phyloP scores from a whole-genome alignment of 1,139 yeast species.

The Geotrichum cucujoidarum region DNA sequence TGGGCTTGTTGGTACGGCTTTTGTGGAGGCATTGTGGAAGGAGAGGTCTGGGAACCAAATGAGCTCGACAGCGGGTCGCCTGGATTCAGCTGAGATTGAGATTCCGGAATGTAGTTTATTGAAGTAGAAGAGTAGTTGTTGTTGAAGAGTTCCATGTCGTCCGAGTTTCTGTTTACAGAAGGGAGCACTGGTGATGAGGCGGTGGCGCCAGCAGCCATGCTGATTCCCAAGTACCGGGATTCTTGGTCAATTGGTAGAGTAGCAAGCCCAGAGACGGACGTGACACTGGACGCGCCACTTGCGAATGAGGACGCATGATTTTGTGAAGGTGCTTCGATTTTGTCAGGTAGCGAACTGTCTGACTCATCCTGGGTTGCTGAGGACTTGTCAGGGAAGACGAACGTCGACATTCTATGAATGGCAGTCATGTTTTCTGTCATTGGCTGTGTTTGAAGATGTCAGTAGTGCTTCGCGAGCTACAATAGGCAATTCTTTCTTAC shows the following conservation, averaged over 20 bases:
- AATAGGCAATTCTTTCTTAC: not conserved
- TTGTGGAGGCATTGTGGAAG: too few relatives aligned
- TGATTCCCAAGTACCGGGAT: too few relatives aligned
- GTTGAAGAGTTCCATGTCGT: conserved; percentile 2
- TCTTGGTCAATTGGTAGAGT: too few relatives aligned
- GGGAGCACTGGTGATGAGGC: too few relatives aligned
- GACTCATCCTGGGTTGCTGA: conserved; percentile 1
- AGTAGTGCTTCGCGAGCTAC: too few relatives aligned
- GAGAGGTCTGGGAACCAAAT: too few relatives aligned
- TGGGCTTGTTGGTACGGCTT: too few relatives aligned
- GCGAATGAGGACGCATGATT: conserved; percentile 3
- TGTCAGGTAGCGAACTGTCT: conserved; percentile 6
- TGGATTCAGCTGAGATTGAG: too few relatives aligned
- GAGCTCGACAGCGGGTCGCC: too few relatives aligned
- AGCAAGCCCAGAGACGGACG: not conserved
- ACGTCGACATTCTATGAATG: conserved; percentile 14
- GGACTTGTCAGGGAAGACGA: conserved; percentile 15
- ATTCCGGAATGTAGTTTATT: conserved; percentile 2
- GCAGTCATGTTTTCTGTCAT: conserved; percentile 13
- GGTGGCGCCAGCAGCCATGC: too few relatives aligned
- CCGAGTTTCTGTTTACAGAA: not conserved
- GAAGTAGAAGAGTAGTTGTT: conserved; percentile 9
- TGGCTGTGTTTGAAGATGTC: not conserved
- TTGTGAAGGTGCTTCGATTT: not conserved
- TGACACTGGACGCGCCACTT: not conserved